A percentile compares a stretch with the other conserved stretches of the same genome.
phyloP scores from a whole-genome alignment of 2,329 filamentous ascomycete genomes.

The Ceratocystis huliohia region DNA sequence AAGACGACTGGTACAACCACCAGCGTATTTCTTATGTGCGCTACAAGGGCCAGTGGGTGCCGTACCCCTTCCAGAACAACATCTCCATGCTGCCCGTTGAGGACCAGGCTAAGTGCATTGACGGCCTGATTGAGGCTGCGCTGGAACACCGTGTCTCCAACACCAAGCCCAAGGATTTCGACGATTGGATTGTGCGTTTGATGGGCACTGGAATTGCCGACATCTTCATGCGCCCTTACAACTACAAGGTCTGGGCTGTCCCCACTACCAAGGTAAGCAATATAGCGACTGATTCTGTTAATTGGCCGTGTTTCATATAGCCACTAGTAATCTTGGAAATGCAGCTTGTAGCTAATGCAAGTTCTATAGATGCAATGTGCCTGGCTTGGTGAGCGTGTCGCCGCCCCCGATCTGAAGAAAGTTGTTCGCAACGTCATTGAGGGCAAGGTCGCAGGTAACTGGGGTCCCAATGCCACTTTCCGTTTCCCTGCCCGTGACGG shows the following conservation, averaged over 20 bases:
- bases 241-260: conserved; percentile 99
- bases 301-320: neutral
- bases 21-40: conserved; percentile 98
- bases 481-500: conserved; percentile 91
- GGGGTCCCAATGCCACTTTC: conserved; percentile 98
- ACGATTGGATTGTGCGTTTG: conserved; percentile 94
- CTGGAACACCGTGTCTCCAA: conserved; percentile 68
- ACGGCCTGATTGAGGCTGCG: conserved; percentile 90
- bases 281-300: neutral
- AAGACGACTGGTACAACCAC: conserved; percentile 93
- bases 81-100: conserved; percentile 96
- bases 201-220: conserved; percentile 82
- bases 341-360: neutral
- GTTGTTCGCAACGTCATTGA: conserved; percentile 91
- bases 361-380: conserved; percentile 79
- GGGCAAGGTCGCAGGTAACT: conserved; percentile 90
- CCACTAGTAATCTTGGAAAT: neutral
- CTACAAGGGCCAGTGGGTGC: conserved; percentile 92
- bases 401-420: conserved; percentile 86
- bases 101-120: conserved; percentile 86
- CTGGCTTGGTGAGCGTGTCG: conserved; percentile 98
- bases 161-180: conserved; percentile 91
- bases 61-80: conserved; percentile 99
- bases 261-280: conserved; percentile 75
- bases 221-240: conserved; percentile 98